These are phyloP conservation scores for Pelargonium exstipulatum DNA, from an alignment of 441 rosid species.

Conservation along the genomic window DNA sequence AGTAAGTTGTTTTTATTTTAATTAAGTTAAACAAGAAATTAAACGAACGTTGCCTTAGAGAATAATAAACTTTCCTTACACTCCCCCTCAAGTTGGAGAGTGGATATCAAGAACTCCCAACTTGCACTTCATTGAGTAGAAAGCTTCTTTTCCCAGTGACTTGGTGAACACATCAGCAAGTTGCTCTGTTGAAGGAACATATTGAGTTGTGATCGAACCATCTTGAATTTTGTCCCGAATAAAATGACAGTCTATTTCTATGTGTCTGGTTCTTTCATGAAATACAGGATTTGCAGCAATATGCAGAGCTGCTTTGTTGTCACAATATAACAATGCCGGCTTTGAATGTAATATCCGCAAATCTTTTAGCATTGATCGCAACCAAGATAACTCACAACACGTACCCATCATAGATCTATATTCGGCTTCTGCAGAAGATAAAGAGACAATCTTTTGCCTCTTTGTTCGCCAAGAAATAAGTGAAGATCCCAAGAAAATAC, in stretches of 20 bases:
- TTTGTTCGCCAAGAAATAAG: background rate
- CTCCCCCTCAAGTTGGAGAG: too few relatives aligned
- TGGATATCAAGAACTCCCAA: too few relatives aligned
- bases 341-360: background rate
- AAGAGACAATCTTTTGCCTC: background rate
- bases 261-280: slow-evolving; percentile 1
- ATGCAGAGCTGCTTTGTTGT: background rate
- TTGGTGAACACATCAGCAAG: background rate
- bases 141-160: too few relatives aligned
- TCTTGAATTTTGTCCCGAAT: background rate
- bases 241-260: background rate
- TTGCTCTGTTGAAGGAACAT: background rate
- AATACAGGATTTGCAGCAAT: background rate
- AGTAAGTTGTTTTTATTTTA: too few relatives aligned
- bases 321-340: background rate
- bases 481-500: background rate
- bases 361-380: background rate
- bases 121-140: too few relatives aligned
- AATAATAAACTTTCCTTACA: too few relatives aligned
- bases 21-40: too few relatives aligned
- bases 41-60: too few relatives aligned
- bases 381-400: background rate
- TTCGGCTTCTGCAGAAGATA: background rate
- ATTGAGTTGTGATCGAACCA: background rate
- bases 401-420: background rate